Percentiles rank a stretch among this genome's conserved stretches.
phyloP scores from a whole-genome alignment of 371 early-diverging fungal genomes.

The Mortierella sp. region DNA sequence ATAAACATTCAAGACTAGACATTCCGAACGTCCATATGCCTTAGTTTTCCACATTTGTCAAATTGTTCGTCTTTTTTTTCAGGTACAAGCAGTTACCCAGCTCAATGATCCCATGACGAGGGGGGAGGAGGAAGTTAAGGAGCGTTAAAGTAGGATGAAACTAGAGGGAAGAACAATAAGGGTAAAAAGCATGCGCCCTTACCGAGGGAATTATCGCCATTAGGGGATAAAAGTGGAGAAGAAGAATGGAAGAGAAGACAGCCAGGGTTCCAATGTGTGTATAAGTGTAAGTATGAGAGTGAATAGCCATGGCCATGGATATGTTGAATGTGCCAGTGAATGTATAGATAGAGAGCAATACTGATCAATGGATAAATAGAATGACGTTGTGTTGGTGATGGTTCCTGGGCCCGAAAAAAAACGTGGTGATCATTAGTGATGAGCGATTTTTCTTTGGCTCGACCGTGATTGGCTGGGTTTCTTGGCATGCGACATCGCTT shows the following conservation, averaged over 20 bases:
- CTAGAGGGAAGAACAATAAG: background rate
- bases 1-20: background rate
- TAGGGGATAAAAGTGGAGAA: background rate
- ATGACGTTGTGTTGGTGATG: conserved; percentile 2
- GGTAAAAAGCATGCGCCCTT: background rate
- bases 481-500: background rate
- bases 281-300: background rate
- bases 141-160: conserved; percentile 1
- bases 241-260: background rate
- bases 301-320: background rate
- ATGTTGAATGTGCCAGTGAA: background rate
- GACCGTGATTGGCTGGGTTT: background rate
- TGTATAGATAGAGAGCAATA: background rate
- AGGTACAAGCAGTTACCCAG: conserved; percentile 7
- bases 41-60: background rate
- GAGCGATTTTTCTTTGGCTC: background rate
- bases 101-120: background rate
- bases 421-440: background rate
- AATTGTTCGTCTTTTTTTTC: background rate
- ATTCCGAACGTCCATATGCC: conserved; percentile 5
- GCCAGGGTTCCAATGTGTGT: background rate
- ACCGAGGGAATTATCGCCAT: conserved; percentile 1
- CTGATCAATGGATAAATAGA: conserved; percentile 10
- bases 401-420: conserved; percentile 13
- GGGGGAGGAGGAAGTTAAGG: background rate